Evolutionary conservation across 169 alveolate species (phyloP), one percentile per base, ranked within the genome.

Genomic region (Eimeria tenella): DNA sequence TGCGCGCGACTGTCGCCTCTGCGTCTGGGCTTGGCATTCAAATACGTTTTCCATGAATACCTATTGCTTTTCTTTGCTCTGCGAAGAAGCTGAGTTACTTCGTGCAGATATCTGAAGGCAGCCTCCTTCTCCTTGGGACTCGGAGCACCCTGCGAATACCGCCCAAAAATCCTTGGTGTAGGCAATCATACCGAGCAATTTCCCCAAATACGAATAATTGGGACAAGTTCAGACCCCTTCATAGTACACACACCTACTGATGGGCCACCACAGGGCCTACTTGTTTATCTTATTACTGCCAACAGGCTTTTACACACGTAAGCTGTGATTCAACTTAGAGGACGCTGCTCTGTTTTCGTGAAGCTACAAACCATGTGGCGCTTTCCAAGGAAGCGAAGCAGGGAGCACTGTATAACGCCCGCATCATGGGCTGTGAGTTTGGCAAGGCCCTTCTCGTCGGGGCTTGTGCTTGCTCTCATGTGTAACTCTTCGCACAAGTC

Each of bases 321-420:
- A 31, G 42, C 42, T 31, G 42, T 31, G 42, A 31, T 31, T 31
- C 42, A 31, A 31, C 42, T 31, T 31, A 31, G 42, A 31, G 42
- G 42, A 31, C 42, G 42, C 42, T 31, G 42, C 42, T 31, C 42
- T 31, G 42, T 2, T 31, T 31, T 31, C 2, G 4, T 31, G 42
- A 31, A 31, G 42, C 42, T 31, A 50, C 86, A 9, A 31, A 84
- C 92, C 92, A 7, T 42, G 42, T 60, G 92, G 79, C 92, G 92
- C 70, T 84, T 84, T n/a, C 92, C 92, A 23, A 84, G 92, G 63
- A 84, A 84, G 92, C 92, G 92, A 42, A 84, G 92, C n/a, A 84
- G 92, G 50, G 92, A 25, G 62, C 92, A 84, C 42, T 84, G 92
- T 23, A 84, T 84, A 49, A 63, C 56, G 4, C 92, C 81, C 0